Evolutionary conservation across 768 basidiomycete genomes (phyloP).

Genomic region (Termitomyces heimii): DNA sequence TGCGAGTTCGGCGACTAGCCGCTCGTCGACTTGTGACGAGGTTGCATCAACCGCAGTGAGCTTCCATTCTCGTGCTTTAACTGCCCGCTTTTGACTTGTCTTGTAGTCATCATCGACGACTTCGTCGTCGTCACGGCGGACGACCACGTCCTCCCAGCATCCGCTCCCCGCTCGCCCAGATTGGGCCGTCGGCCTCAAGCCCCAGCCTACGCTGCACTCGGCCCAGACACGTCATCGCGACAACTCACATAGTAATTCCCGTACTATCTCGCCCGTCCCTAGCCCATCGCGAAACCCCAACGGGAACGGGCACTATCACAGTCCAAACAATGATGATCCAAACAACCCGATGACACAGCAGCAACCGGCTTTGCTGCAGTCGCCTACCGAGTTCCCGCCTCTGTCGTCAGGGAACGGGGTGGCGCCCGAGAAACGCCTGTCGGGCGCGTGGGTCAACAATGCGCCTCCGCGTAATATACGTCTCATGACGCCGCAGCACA

Average conservation of each 20-base stretch:
- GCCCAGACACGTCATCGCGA: conserved; percentile 49
- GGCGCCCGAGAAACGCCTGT: conserved; percentile 43
- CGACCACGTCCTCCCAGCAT: conserved; percentile 65
- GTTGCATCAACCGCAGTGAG: conserved; percentile 73
- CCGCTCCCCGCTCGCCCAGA: conserved; percentile 81
- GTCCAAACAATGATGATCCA: conserved; percentile 10
- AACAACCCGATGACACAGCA: conserved; percentile 25
- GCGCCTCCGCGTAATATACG: conserved; percentile 49
- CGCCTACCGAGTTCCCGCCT: conserved; percentile 65
- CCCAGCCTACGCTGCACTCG: conserved; percentile 61
- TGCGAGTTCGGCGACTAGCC: conserved; percentile 43
- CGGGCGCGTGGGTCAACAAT: conserved; percentile 69
- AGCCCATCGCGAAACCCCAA: conserved; percentile 27
- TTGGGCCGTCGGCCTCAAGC: conserved; percentile 83
- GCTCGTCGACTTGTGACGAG: conserved; percentile 60
- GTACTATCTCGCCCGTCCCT: conserved; percentile 36
- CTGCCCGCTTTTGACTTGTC: conserved; percentile 6
- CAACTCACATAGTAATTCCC: conserved; percentile 30
- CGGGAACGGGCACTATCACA: conserved; percentile 14
- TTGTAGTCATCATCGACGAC: conserved; percentile 65
- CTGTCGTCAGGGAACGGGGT: conserved; percentile 37
- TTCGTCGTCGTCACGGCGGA: conserved; percentile 75
- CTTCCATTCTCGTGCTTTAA: conserved; percentile 14
- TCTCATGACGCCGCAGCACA: conserved; percentile 23
- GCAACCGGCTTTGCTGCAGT: conserved; percentile 35